Conservation (phyloP, 495 filamentous ascomycete species). For the Penicillium salamii region DNA sequence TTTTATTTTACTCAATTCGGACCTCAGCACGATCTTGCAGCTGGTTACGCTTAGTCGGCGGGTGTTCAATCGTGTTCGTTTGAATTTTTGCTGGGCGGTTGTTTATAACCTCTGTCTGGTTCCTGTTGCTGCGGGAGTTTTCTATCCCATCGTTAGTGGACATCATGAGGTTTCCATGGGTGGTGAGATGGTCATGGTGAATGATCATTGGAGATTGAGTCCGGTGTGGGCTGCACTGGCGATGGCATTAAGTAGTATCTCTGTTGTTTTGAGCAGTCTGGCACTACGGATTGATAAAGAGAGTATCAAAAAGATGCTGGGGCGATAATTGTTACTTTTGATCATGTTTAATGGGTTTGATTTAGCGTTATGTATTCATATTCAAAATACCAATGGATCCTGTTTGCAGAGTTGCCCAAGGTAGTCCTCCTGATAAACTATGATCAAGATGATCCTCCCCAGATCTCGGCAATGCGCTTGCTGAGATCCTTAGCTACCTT, state of each 20-base stretch:
- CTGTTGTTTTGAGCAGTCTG: constrained; percentile 71
- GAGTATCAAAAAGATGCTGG: constrained; percentile 21
- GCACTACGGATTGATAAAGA: constrained; percentile 52
- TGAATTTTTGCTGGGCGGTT: constrained; percentile 90
- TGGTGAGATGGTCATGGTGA: constrained; percentile 22
- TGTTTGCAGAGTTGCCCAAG: background rate
- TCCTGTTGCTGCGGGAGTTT: constrained; percentile 78
- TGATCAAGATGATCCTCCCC: constrained; percentile 46
- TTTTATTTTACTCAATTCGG: constrained; percentile 79
- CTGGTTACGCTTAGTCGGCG: constrained; percentile 66
- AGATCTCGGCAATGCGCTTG: constrained; percentile 70
- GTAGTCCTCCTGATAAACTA: background rate
- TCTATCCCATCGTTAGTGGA: constrained; percentile 63
- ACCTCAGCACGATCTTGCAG: constrained; percentile 66
- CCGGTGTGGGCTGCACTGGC: constrained; percentile 84
- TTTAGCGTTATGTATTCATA: background rate
- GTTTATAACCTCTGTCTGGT: constrained; percentile 77
- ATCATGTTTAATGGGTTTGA: background rate
- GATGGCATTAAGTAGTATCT: constrained; percentile 84
- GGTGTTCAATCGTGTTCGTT: constrained; percentile 75
- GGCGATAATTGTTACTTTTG: background rate
- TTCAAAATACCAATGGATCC: background rate
- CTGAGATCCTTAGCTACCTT: constrained; percentile 64
- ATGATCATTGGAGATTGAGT: constrained; percentile 55
- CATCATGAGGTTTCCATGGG: constrained; percentile 40